Evolutionary conservation across 768 basidiomycete genomes (phyloP), one percentile per base, ranked within the genome.

Genomic region (Scleroderma citrinum): DNA sequence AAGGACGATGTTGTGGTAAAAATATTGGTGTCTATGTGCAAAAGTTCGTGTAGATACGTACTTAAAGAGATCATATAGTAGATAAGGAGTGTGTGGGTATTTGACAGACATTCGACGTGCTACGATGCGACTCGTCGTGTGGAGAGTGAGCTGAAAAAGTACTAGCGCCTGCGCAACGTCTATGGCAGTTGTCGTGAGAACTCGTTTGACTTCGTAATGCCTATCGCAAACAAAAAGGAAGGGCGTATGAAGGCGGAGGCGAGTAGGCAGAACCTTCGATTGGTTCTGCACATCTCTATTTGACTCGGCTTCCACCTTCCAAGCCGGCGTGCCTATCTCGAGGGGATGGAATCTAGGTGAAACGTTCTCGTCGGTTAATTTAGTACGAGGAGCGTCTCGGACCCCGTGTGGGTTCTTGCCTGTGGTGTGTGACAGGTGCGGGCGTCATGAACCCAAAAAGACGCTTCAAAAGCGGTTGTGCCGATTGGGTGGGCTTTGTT

Each of bases 381-480:
- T 26, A 42, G 11, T 42, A 42, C 26, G 40, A 42, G 17, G 40
- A 42, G 3, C 40, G 40, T 14, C 40, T 42, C 7, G 40, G 40
- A 5, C 6, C 24, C 16, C 40, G 40, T 29, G 40, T 24, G 40
- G 40, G 26, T 11, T 42, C 40, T 14, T 23, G 23, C 40, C 40
- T 42, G 24, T 42, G 40, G 8, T 24, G 40, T 21, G 20, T 26
- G 23, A 56, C 56, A 41, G 66, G 62, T 5, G 66, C 64, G 31
- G 48, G 54, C 26, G 53, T 42, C 24, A 55, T 52, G 44, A 64
- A 68, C 8, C 64, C 60, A 32, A 68, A 50, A 6, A 66, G 47
- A 14, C 66, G 65, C 43, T 56, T 68, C 32, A 68, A 47, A 13
- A 68, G 30, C n/a, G 64, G 65, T 21, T 53, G 52, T 5, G 60